Conservation (phyloP, 2,329 filamentous ascomycete genomes). For the Thelonectria blattea region DNA sequence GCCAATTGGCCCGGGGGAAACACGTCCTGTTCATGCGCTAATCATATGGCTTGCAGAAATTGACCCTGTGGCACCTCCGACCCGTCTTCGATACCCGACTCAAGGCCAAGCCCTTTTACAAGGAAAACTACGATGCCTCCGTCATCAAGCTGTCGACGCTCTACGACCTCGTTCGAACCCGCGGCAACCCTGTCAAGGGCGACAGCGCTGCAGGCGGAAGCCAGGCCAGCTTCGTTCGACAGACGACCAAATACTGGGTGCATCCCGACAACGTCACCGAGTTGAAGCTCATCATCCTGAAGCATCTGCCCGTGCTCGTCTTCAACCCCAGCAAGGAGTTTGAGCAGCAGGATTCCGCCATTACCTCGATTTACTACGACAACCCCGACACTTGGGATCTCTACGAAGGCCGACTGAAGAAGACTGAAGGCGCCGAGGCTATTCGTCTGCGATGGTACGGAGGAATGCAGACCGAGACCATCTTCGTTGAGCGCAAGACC, state of each 20-base stretch:
- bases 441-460: constrained; percentile 98
- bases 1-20: constrained; percentile 39
- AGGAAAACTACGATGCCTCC: constrained; percentile 97
- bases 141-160: constrained; percentile 93
- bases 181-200: constrained; percentile 90
- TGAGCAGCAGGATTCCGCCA: constrained; percentile 86
- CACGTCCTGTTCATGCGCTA: background rate
- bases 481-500: constrained; percentile 97
- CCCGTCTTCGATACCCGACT: constrained; percentile 95
- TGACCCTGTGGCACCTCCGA: constrained; percentile 89
- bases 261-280: constrained; percentile 98
- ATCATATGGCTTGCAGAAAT: constrained; percentile 69
- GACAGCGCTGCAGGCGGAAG: constrained; percentile 89
- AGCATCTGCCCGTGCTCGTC: constrained; percentile 94
- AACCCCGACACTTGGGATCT: constrained; percentile 93
- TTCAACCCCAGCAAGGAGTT: constrained; percentile 99
- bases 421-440: constrained; percentile 96
- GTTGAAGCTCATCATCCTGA: constrained; percentile 95
- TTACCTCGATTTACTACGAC: constrained; percentile 98
- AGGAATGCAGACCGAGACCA: constrained; percentile 91
- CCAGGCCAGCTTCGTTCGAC: constrained; percentile 94
- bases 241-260: constrained; percentile 99
- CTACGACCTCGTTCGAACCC: constrained; percentile 92
- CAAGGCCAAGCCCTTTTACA: constrained; percentile 97
- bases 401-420: constrained; percentile 93